phyloP scores from a whole-genome alignment of 495 filamentous ascomycete genomes.

The Alectoria sarmentosa region DNA sequence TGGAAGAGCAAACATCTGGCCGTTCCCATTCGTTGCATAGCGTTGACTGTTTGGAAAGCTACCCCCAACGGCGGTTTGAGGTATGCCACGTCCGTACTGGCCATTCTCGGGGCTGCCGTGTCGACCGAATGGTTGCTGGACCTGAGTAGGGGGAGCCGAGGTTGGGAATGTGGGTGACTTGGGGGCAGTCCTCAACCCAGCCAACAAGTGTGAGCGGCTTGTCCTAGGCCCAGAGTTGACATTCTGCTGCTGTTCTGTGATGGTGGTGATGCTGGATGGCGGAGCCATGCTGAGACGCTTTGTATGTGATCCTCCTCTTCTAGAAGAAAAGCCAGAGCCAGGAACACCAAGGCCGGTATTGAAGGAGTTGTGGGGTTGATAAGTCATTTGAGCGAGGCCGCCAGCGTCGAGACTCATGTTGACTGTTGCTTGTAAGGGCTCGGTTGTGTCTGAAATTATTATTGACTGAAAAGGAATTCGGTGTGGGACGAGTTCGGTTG shows the following conservation, averaged over 20 bases:
- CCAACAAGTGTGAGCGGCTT: conserved; percentile 89
- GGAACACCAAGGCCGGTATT: conserved; percentile 67
- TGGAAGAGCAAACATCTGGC: conserved; percentile 59
- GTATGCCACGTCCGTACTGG: conserved; percentile 42
- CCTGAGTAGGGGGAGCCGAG: conserved; percentile 51
- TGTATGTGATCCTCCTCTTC: conserved; percentile 72
- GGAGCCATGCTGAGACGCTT: conserved; percentile 69
- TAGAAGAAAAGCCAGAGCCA: conserved; percentile 71
- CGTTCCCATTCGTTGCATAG: conserved; percentile 40
- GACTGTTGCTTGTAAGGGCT: conserved; percentile 25
- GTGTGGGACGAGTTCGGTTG: background rate
- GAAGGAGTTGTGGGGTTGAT: conserved; percentile 58
- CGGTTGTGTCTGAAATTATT: conserved; percentile 9
- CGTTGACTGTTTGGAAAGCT: conserved; percentile 41
- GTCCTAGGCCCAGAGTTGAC: conserved; percentile 70
- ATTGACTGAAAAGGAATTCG: background rate
- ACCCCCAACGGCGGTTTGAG: conserved; percentile 56
- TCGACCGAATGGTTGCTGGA: conserved; percentile 42
- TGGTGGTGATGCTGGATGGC: conserved; percentile 51
- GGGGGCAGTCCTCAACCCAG: conserved; percentile 86
- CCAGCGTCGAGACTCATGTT: conserved; percentile 90
- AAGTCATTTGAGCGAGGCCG: conserved; percentile 99
- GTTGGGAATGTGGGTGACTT: conserved; percentile 67
- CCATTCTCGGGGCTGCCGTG: conserved; percentile 35
- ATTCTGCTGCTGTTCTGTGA: conserved; percentile 58